phyloP scores from a whole-genome alignment of 768 basidiomycete genomes.

The Panaeolus papilionaceus region DNA sequence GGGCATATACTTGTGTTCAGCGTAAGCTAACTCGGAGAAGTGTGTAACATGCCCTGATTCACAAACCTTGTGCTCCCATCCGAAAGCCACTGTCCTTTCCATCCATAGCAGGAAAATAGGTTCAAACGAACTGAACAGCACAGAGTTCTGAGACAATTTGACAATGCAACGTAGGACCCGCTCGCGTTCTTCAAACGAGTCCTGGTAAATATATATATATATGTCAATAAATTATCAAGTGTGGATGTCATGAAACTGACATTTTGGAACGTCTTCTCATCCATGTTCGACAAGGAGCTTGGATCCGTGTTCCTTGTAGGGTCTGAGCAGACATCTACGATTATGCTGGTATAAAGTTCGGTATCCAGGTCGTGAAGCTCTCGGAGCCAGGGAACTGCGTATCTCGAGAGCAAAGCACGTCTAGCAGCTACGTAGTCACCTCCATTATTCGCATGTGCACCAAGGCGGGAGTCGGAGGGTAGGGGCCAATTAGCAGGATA shows the following conservation, averaged over 20 bases:
- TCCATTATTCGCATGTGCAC: constrained; percentile 53
- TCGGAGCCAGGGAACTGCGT: constrained; percentile 71
- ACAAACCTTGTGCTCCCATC: constrained; percentile 47
- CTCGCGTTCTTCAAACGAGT: constrained; percentile 40
- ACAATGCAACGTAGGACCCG: constrained; percentile 54
- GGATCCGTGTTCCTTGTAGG: background rate
- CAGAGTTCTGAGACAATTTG: constrained; percentile 56
- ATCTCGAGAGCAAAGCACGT: constrained; percentile 56
- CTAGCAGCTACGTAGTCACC: constrained; percentile 74
- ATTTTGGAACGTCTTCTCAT: background rate
- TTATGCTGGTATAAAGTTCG: constrained; percentile 51
- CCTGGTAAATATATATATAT: constrained; percentile 22
- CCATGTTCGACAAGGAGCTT: background rate
- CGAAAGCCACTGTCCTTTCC: constrained; percentile 44
- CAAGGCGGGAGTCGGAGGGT: constrained; percentile 40
- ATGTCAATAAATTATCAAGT: constrained; percentile 4
- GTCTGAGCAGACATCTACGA: constrained; percentile 41
- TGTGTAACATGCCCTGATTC: background rate
- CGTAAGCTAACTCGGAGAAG: background rate
- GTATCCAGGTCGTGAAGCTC: constrained; percentile 71
- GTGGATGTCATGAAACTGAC: background rate
- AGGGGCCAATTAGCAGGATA: constrained; percentile 65
- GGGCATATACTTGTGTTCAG: constrained; percentile 47
- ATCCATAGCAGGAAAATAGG: constrained; percentile 67
- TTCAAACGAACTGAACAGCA: constrained; percentile 64